These are phyloP conservation scores for Fusarium euwallaceae DNA, from an alignment of 2,329 filamentous ascomycete genomes.

Conservation along the genomic window DNA sequence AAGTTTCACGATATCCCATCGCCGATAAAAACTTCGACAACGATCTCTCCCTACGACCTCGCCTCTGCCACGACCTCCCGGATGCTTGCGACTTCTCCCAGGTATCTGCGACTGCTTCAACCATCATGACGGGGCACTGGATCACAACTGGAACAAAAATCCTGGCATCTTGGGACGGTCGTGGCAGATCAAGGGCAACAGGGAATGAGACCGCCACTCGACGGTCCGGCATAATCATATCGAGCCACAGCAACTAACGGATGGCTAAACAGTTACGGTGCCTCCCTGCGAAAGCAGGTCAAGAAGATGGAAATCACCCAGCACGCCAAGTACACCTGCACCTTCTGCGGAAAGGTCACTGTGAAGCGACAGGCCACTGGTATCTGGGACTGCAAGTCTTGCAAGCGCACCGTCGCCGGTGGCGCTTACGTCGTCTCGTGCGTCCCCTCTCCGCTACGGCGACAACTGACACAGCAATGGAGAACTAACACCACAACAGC, in stretches of 20 bases:
- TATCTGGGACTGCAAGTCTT: slow-evolving; percentile 97
- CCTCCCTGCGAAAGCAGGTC: slow-evolving; percentile 93
- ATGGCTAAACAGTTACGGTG: slow-evolving; percentile 84
- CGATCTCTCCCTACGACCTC: slow-evolving; percentile 21
- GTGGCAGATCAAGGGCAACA: slow-evolving; percentile 21
- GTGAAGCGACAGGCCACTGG: slow-evolving; percentile 92
- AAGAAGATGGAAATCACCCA: slow-evolving; percentile 99
- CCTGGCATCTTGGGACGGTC: slow-evolving; percentile 1
- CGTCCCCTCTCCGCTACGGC: slow-evolving; percentile 60
- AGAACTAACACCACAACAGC: slow-evolving; percentile 62
- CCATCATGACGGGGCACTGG: slow-evolving; percentile 9
- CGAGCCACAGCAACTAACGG: slow-evolving; percentile 44
- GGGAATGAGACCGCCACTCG: slow-evolving; percentile 13
- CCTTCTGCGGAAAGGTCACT: slow-evolving; percentile 97
- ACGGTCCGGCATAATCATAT: slow-evolving; percentile 7
- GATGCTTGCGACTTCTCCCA: slow-evolving; percentile 1
- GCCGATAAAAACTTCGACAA: slow-evolving; percentile 35
- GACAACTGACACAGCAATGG: slow-evolving; percentile 1
- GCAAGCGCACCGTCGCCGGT: slow-evolving; percentile 81
- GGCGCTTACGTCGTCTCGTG: slow-evolving; percentile 98
- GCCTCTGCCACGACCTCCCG: slow-evolving; percentile 29
- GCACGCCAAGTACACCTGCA: slow-evolving; percentile 97
- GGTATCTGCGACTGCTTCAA: slow-evolving; percentile 7
- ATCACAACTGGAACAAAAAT: slow-evolving; percentile 1
- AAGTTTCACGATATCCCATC: slow-evolving; percentile 58